Conservation (phyloP, 2,329 filamentous ascomycete genomes). For the Verticillium albo-atrum region DNA sequence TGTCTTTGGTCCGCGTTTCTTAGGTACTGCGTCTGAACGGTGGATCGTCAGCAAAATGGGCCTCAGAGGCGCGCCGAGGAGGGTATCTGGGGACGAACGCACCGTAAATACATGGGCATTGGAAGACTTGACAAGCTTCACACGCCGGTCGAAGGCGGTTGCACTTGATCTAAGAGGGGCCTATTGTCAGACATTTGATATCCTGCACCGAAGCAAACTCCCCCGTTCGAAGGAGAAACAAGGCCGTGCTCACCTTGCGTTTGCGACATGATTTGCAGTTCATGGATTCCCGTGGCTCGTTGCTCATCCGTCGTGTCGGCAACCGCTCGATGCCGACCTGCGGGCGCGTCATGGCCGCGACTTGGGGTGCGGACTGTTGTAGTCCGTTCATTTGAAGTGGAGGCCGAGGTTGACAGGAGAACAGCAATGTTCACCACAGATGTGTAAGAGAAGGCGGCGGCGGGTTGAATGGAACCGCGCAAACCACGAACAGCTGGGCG, state of each 20-base stretch:
- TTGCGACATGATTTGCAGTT: conserved; percentile 94
- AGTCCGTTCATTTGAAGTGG: conserved; percentile 31
- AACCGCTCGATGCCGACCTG: conserved; percentile 79
- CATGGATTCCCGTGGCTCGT: conserved; percentile 83
- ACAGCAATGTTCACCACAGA: conserved; percentile 15
- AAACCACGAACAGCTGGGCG: background rate
- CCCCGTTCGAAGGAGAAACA: background rate
- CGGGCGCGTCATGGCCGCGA: conserved; percentile 62
- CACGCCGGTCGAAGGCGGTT: conserved; percentile 80
- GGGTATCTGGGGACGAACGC: conserved; percentile 24
- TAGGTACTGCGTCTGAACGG: conserved; percentile 72
- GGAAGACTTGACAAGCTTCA: conserved; percentile 85
- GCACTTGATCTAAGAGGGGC: conserved; percentile 71
- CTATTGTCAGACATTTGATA: conserved; percentile 5
- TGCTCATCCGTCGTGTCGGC: conserved; percentile 64
- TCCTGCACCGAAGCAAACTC: background rate
- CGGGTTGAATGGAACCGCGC: background rate
- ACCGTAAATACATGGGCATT: conserved; percentile 87
- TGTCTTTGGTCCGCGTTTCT: conserved; percentile 86
- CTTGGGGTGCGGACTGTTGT: conserved; percentile 38
- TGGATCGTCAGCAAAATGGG: background rate
- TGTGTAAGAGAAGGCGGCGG: background rate
- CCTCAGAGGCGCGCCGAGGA: background rate
- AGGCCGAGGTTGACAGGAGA: background rate
- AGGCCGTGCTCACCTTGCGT: conserved; percentile 62